Conservation (phyloP, 805 yeast species). For the Metschnikowia shivogae region DNA sequence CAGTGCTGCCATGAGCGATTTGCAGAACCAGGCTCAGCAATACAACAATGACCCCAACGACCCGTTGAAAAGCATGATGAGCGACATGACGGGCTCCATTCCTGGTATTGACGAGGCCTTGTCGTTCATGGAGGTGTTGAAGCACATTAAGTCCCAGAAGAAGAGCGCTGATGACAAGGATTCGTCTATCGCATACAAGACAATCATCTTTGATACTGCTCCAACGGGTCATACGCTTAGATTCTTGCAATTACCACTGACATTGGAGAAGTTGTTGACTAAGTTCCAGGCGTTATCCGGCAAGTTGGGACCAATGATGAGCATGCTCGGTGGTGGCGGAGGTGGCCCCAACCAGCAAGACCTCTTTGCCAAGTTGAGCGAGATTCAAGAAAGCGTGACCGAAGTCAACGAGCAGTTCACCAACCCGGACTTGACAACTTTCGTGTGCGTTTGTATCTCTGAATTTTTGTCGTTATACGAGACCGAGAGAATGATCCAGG, state of each 20-base stretch:
- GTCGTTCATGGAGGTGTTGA: constrained; percentile 96
- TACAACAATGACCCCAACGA: constrained; percentile 53
- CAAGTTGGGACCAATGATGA: constrained; percentile 86
- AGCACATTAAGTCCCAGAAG: constrained; percentile 83
- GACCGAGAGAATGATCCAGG: constrained; percentile 97
- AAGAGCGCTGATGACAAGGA: constrained; percentile 24
- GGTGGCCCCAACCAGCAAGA: constrained; percentile 53
- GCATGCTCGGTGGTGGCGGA: constrained; percentile 63
- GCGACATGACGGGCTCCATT: constrained; percentile 87
- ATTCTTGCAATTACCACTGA: constrained; percentile 90
- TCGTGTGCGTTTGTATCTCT: constrained; percentile 94
- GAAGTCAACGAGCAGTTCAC: constrained; percentile 94
- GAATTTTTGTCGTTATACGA: constrained; percentile 95
- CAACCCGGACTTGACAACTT: constrained; percentile 92
- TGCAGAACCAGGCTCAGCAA: constrained; percentile 57
- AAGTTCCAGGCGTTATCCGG: constrained; percentile 85
- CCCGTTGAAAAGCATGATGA: constrained; percentile 71
- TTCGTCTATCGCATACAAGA: constrained; percentile 49
- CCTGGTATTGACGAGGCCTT: constrained; percentile 99
- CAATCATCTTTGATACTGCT: constrained; percentile 97
- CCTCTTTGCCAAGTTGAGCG: constrained; percentile 72
- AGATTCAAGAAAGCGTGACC: constrained; percentile 72
- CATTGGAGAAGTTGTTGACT: constrained; percentile 79
- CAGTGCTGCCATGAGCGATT: constrained; percentile 85
- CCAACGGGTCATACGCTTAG: constrained; percentile 98